These are phyloP conservation scores for Flueggea neowawraea DNA, from an alignment of 441 rosid genomes.

Conservation along the genomic window DNA sequence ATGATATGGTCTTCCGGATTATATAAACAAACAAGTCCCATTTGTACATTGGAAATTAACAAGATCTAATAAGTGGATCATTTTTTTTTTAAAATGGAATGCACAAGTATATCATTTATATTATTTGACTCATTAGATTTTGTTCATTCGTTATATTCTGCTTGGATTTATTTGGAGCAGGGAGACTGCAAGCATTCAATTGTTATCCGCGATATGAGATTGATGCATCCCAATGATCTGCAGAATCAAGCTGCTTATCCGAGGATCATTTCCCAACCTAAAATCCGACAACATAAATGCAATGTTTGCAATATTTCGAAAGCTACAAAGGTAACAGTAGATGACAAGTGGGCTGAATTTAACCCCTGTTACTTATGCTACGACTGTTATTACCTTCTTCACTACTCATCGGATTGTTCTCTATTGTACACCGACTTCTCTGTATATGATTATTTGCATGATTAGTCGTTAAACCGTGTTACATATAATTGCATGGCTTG, in stretches of 20 bases:
- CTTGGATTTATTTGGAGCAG: no score
- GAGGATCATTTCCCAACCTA: constrained; percentile 38
- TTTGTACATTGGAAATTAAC: no score
- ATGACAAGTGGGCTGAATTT: constrained; percentile 68
- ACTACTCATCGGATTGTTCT: constrained; percentile 37
- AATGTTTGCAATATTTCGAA: constrained; percentile 55
- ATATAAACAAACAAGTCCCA: no score
- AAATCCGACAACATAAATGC: constrained; percentile 58
- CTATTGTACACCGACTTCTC: constrained; percentile 37
- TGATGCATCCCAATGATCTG: constrained; percentile 69
- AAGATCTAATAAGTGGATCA: no score
- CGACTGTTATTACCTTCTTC: constrained; percentile 64
- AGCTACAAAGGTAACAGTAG: constrained; percentile 53
- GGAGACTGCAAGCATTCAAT: constrained; percentile 88
- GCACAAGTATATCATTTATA: no score
- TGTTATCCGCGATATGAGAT: constrained; percentile 80
- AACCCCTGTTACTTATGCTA: constrained; percentile 82
- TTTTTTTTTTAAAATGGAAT: no score
- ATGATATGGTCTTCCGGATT: no score
- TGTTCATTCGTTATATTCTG: no score
- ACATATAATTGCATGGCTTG: no score
- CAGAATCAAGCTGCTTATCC: constrained; percentile 71
- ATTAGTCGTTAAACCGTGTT: constrained; percentile 23
- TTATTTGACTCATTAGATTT: no score
- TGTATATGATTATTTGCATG: constrained; percentile 57